Conservation (phyloP, 2,329 filamentous ascomycete species). For the Dothiorella sarmentorum region DNA sequence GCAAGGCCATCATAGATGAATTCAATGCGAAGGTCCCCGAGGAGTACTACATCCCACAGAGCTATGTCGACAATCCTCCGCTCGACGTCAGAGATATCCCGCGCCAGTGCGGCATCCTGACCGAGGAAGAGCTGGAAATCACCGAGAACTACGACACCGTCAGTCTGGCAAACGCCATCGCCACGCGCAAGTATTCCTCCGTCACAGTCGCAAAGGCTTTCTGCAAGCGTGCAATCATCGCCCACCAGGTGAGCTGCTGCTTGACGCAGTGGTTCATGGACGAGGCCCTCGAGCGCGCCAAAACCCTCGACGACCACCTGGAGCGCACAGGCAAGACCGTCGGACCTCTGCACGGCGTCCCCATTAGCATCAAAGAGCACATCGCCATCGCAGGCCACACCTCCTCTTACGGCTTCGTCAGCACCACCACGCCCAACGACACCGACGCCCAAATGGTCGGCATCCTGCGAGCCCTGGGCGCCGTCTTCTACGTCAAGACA, state of each 20-base stretch:
- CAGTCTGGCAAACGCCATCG: constrained; percentile 41
- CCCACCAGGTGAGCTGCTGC: constrained; percentile 15
- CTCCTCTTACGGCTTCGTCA: constrained; percentile 57
- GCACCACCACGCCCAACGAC: constrained; percentile 28
- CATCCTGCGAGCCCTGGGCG: constrained; percentile 39
- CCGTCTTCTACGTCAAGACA: constrained; percentile 51
- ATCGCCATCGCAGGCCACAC: constrained; percentile 59
- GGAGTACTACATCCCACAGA: constrained; percentile 6
- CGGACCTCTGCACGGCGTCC: constrained; percentile 49
- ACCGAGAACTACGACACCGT: constrained; percentile 48
- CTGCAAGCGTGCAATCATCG: constrained; percentile 24
- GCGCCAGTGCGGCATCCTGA: constrained; percentile 42
- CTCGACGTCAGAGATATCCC: constrained; percentile 24
- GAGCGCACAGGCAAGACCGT: constrained; percentile 28
- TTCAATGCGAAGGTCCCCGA: constrained; percentile 1
- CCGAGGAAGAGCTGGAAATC: constrained; percentile 45
- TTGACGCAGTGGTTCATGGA: constrained; percentile 26
- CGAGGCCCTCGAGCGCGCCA: constrained; percentile 23
- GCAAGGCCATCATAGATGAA: constrained; percentile 5
- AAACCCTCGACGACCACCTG: constrained; percentile 44
- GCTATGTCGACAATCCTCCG: constrained; percentile 21
- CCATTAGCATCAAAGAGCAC: constrained; percentile 44
- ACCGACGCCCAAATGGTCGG: constrained; percentile 25
- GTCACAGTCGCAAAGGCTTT: constrained; percentile 36
- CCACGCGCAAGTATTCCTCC: constrained; percentile 34